Conservation (phyloP, 129 eudicot species). For the Flaveria bidentis region DNA sequence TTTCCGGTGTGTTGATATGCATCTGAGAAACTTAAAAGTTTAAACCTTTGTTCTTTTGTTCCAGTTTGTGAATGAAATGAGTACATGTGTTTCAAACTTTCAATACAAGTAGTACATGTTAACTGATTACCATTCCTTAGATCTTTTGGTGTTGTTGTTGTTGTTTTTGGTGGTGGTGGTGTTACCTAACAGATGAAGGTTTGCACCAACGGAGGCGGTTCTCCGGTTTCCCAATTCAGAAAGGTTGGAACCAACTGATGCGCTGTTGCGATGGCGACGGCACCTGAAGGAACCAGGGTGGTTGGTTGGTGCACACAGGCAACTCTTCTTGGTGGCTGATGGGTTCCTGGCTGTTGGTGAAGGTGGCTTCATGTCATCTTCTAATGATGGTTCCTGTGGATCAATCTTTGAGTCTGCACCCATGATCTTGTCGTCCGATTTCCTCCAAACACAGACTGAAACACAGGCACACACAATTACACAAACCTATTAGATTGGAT, state of each 20-base stretch:
- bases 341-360: conserved; percentile 40
- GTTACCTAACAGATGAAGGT: conserved; percentile 29
- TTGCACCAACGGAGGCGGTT: conserved; percentile 37
- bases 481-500: background rate
- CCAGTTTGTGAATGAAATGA: background rate
- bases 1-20: background rate
- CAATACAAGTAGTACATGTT: conserved; percentile 9
- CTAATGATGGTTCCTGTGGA: conserved; percentile 21
- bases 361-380: conserved; percentile 41
- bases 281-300: conserved; percentile 86
- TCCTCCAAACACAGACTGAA: background rate
- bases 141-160: background rate
- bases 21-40: background rate
- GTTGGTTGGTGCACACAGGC: conserved; percentile 82
- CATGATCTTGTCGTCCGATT: conserved; percentile 9
- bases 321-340: conserved; percentile 37
- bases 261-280: conserved; percentile 51
- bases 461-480: background rate
- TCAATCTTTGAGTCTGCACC: conserved; percentile 12
- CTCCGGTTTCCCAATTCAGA: conserved; percentile 36
- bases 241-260: background rate
- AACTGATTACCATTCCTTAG: conserved; percentile 21
- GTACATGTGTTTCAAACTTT: conserved; percentile 15
- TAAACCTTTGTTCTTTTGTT: background rate
- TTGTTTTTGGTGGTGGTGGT: background rate